Base-by-base conservation (phyloP, 192 early-diverging fungal species). In the Coemansia sp. region DNA sequence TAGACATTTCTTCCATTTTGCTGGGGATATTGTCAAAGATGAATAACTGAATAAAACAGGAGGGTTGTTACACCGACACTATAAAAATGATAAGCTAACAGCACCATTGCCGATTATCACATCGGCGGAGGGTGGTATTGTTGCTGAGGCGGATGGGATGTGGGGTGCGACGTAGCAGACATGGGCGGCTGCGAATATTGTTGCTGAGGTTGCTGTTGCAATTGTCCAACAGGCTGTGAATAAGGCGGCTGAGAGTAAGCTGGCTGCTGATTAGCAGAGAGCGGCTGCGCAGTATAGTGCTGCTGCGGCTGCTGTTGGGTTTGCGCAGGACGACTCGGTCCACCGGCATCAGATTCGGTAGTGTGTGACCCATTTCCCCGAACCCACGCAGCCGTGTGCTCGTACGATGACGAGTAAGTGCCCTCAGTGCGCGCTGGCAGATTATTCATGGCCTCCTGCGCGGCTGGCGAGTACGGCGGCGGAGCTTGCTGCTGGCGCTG, bases 351-450 rank as follows among this genome's bases (percentile, higher is more conserved):
- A 5, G 76, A 78, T 0, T 67, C 70, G 1, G 66, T 67, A 8
- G 76, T 59, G 16, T 79, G 76, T 49, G 76, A 67, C 9, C 67
- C 52, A 24, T 54, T 65, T 10, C 71, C 64, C 53, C 74, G 68
- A 51, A 80, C 77, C 77, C 77, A 80, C 10, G 71, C 71, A 18
- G 71, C 71, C 21, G 71, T 80, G 12, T 80, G 77, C 57, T 80
- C 77, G 27, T 80, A 80, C 28, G 71, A 80, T 31, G 77, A 80
- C 60, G 77, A 80, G 50, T 80, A 80, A 34, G 68, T 70, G 52
- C 71, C 77, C n/a, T 79, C 76, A 0, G 70, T 70, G 14, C 71
- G 67, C 19, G 66, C 27, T 38, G 76, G 76, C 56, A 69, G 19
- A 9, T 31, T 26, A 19, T 30, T 57, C 30, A 51, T 60, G 0